These are phyloP conservation scores for Sungouiozyma ichnusensis DNA, from an alignment of 805 yeast species.

Conservation along the genomic window DNA sequence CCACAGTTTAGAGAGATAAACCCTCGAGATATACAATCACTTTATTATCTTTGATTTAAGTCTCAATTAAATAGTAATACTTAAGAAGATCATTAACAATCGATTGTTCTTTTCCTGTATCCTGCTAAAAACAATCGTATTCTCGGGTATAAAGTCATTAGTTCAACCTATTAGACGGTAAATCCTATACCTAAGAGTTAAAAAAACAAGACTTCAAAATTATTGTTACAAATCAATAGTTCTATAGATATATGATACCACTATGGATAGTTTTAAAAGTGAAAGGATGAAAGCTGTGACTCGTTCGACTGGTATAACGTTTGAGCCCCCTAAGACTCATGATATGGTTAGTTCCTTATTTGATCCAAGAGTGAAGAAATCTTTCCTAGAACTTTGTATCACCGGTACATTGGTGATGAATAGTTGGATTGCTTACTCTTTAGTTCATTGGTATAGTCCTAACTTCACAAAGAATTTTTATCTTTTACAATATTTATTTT, in stretches of 20 bases:
- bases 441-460: conserved; percentile 14
- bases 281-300: conserved; percentile 15
- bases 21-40: too few species aligned
- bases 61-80: too few species aligned
- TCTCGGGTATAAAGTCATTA: too few species aligned
- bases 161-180: too few species aligned
- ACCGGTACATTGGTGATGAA: conserved; percentile 34
- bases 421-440: conserved; percentile 24
- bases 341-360: conserved; percentile 77
- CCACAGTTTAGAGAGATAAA: not conserved
- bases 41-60: too few species aligned
- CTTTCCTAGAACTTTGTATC: conserved; percentile 53
- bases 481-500: conserved; percentile 49
- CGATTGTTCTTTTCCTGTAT: too few species aligned
- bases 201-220: too few species aligned
- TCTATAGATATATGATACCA: too few species aligned
- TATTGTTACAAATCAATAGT: too few species aligned
- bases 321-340: conserved; percentile 44
- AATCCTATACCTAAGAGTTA: too few species aligned
- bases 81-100: too few species aligned
- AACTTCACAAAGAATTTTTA: conserved; percentile 30
- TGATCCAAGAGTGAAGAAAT: conserved; percentile 64
- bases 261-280: not conserved
- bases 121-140: too few species aligned
- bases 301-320: conserved; percentile 25